phyloP scores from a whole-genome alignment of 176 grass and related monocot genomes.

The Phoenix dactylifera region DNA sequence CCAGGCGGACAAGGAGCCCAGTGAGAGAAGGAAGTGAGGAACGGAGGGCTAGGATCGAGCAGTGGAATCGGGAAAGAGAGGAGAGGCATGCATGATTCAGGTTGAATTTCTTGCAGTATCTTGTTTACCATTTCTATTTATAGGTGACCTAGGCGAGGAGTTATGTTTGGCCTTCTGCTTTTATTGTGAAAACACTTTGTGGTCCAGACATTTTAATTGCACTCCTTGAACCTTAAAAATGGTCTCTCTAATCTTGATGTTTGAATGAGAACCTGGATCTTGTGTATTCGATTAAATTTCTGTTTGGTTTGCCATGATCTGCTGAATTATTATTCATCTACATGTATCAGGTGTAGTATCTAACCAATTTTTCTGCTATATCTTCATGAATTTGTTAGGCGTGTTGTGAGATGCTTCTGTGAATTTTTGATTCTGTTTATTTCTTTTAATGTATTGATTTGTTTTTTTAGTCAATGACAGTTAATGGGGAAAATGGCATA shows the following conservation, averaged over 20 bases:
- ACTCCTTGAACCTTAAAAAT: conserved; percentile 1
- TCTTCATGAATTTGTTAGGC: too few relatives aligned
- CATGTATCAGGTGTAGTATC: too few relatives aligned
- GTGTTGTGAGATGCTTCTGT: too few relatives aligned
- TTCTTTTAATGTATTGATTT: too few relatives aligned
- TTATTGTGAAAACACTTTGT: background rate
- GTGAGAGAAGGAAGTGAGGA: conserved; percentile 78
- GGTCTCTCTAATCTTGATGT: background rate
- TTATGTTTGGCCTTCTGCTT: background rate
- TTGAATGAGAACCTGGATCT: background rate
- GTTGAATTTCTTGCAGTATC: background rate
- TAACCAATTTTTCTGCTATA: too few relatives aligned
- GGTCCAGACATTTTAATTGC: conserved; percentile 6
- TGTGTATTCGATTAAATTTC: background rate
- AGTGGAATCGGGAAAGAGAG: conserved; percentile 80
- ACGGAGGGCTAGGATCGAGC: conserved; percentile 65
- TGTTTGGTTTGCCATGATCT: background rate
- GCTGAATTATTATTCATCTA: too few relatives aligned
- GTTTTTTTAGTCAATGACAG: too few relatives aligned
- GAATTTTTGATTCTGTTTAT: too few relatives aligned
- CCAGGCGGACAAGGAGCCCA: conserved; percentile 34
- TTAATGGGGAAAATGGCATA: too few relatives aligned
- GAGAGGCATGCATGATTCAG: conserved; percentile 23
- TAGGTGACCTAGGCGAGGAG: conserved; percentile 9
- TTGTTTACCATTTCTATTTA: background rate